Evolutionary conservation across 495 filamentous ascomycete genomes (phyloP), one percentile per base, ranked within the genome.

Genomic region (Aspergillus heteromorphus): DNA sequence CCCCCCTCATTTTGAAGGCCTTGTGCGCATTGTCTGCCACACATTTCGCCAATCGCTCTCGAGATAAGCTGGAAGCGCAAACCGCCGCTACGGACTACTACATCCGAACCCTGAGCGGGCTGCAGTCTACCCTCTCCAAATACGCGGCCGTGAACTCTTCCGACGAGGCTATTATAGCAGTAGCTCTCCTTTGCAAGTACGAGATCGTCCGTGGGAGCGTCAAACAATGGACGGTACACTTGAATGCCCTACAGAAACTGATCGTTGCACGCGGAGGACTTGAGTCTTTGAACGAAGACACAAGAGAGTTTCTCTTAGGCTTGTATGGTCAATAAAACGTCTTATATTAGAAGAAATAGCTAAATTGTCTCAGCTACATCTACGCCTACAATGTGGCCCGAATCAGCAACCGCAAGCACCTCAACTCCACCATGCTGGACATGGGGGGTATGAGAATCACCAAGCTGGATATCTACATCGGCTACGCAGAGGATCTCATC

Each of bases 111-210:
- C 65, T 77, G 16, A 65, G 54, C 10, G 73, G 70, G 1, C 55
- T 77, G 7, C 68, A 69, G 10, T 54, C 56, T 14, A 65, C 60
- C 5, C 54, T 77, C 9, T 51, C 58, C 13, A 31, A 61, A 31
- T 59, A 55, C 36, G 41, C 65, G 11, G 62, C 55, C 1, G 55
- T 60, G 5, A 17, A 40, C 0, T 56, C 72, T 1, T 57, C 70
- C 0, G 71, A 74, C 40, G 68, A 77, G 45, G 55, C 65, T 6
- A 65, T 77, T 55, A 55, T 75, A 17, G 64, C 73, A 1, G 71
- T 77, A n/a, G 72, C 69, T 16, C 59, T 75, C 17, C 50, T 77
- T 7, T 73, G 69, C 60, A 75, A 77, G 53, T 77, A 75, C 40
- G 73, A 77, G 42, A 65, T 74, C 34, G 66, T 74, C 1, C 72